These are phyloP conservation scores for Elongisporangium prolatum DNA, from an alignment of 352 stramenopile species.

Conservation along the genomic window DNA sequence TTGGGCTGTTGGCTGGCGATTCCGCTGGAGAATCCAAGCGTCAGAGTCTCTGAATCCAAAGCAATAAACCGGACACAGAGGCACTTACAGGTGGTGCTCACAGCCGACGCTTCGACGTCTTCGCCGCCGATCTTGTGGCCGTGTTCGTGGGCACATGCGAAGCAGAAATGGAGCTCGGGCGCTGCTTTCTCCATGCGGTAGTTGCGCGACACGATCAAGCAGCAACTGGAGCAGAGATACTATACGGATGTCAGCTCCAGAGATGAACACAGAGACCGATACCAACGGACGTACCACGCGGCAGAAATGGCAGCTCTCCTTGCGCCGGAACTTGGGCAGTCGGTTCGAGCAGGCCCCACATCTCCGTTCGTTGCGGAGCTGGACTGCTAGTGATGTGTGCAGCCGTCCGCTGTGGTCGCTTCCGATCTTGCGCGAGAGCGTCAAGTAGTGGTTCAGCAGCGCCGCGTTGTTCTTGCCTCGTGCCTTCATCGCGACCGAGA, in stretches of 20 bases:
- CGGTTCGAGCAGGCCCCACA: constrained; percentile 58
- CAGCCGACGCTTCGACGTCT: constrained; percentile 1
- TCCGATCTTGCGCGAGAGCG: constrained; percentile 36
- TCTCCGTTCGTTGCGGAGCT: constrained; percentile 50
- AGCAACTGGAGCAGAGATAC: constrained; percentile 73
- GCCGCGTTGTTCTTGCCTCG: constrained; percentile 51
- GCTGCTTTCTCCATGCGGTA: constrained; percentile 41
- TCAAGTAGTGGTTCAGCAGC: constrained; percentile 71
- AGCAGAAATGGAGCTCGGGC: constrained; percentile 38
- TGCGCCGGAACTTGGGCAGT: constrained; percentile 51
- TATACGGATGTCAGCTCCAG: constrained; percentile 10
- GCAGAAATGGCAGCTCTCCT: constrained; percentile 56
- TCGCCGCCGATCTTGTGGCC: constrained; percentile 9
- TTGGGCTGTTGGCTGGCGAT: not conserved
- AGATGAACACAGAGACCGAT: constrained; percentile 1
- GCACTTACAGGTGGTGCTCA: not conserved
- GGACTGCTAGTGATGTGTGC: constrained; percentile 24
- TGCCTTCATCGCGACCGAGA: constrained; percentile 49
- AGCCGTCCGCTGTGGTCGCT: not conserved
- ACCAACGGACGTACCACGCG: constrained; percentile 44
- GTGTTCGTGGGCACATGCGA: constrained; percentile 48
- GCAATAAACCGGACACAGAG: not conserved
- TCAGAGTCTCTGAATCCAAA: not conserved
- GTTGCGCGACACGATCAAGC: constrained; percentile 51
- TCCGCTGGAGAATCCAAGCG: not conserved